phyloP scores from a whole-genome alignment of 345 rosid genomes.

The Moricandia moricandioides region DNA sequence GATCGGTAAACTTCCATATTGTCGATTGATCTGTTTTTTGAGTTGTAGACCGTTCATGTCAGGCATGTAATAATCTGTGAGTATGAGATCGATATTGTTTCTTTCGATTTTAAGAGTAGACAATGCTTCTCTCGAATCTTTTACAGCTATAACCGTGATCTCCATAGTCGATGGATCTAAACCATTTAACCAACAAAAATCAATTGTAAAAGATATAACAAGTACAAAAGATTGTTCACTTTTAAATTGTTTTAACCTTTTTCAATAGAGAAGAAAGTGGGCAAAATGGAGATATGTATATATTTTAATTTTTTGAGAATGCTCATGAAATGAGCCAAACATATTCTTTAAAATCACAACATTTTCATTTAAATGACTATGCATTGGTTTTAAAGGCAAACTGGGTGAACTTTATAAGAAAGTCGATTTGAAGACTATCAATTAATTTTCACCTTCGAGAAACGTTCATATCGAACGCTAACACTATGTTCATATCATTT shows the following conservation, averaged over 20 bases:
- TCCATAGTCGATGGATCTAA: conserved; percentile 26
- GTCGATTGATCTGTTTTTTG: conserved; percentile 40
- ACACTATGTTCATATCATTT: neutral
- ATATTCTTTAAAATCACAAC: neutral
- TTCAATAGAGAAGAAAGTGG: neutral
- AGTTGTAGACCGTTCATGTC: conserved; percentile 63
- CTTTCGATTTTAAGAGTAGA: conserved; percentile 38
- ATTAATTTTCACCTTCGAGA: neutral
- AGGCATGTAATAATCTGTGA: conserved; percentile 74
- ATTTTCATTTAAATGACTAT: neutral
- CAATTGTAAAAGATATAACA: neutral
- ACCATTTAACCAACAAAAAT: neutral
- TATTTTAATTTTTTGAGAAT: neutral
- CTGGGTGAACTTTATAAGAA: neutral
- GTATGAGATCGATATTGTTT: conserved; percentile 47
- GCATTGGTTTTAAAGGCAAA: neutral
- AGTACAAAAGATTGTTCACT: neutral
- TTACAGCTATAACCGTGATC: conserved; percentile 43
- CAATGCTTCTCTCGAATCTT: conserved; percentile 49
- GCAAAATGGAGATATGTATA: neutral
- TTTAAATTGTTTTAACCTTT: neutral
- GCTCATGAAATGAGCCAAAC: neutral
- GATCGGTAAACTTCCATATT: conserved; percentile 57
- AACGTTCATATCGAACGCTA: neutral
- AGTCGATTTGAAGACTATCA: neutral